phyloP scores from a whole-genome alignment of 2,329 filamentous ascomycete species.

The Xylariales sp. region DNA sequence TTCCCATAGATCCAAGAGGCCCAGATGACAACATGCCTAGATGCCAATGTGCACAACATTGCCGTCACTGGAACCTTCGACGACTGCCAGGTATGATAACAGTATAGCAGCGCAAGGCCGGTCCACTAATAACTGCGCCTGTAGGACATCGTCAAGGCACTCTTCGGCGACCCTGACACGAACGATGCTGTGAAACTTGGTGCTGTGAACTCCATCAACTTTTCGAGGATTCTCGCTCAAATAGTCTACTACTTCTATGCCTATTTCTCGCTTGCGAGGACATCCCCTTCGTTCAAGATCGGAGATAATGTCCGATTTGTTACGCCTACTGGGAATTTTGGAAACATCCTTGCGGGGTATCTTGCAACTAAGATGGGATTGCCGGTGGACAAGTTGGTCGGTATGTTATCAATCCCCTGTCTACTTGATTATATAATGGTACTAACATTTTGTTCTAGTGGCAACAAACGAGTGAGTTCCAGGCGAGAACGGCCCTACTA shows the following conservation, averaged over 20 bases:
- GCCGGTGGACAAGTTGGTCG: constrained; percentile 84
- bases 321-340: constrained; percentile 93
- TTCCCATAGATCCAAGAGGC: constrained; percentile 78
- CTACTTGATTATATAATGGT: neutral
- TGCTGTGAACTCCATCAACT: constrained; percentile 98
- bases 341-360: constrained; percentile 92
- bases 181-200: constrained; percentile 87
- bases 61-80: constrained; percentile 93
- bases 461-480: constrained; percentile 79
- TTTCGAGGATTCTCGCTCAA: constrained; percentile 92
- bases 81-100: constrained; percentile 75
- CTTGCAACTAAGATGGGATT: constrained; percentile 93
- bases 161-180: constrained; percentile 87
- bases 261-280: constrained; percentile 82
- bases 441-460: constrained; percentile 56
- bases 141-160: constrained; percentile 89
- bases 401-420: constrained; percentile 21
- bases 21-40: constrained; percentile 95
- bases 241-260: constrained; percentile 97
- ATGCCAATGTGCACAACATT: constrained; percentile 92
- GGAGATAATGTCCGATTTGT: constrained; percentile 83
- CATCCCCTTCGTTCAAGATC: constrained; percentile 69
- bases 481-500: neutral
- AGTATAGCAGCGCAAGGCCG: neutral
- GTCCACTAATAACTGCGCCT: constrained; percentile 4